Evolutionary conservation across 768 basidiomycete genomes (phyloP).

Genomic region (Mycena vulgaris): DNA sequence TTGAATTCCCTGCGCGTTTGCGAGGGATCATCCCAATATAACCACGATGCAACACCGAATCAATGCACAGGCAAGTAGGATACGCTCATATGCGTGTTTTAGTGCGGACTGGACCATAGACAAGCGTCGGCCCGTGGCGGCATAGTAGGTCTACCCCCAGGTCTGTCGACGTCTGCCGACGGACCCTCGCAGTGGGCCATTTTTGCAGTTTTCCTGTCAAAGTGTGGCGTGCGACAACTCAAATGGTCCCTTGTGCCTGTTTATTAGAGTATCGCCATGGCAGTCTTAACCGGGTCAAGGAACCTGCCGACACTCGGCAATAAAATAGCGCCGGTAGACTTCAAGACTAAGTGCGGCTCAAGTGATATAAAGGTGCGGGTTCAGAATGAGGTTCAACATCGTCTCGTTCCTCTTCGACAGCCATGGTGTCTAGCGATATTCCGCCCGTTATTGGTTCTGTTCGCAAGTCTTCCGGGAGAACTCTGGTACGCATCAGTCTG

Average conservation of each 20-base stretch:
- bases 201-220: constrained; percentile 1
- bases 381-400: constrained; percentile 8
- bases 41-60: no score
- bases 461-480: constrained; percentile 3
- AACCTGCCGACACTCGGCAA: constrained; percentile 6
- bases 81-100: no score
- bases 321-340: neutral
- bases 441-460: neutral
- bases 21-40: no score
- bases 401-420: constrained; percentile 4
- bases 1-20: no score
- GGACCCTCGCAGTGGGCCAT: no score
- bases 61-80: no score
- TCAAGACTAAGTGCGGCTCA: neutral
- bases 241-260: constrained; percentile 3
- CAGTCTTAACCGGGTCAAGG: neutral
- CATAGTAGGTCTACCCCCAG: no score
- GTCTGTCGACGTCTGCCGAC: no score
- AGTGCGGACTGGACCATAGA: no score
- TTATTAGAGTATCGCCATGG: no score
- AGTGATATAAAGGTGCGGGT: constrained; percentile 2
- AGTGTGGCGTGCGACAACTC: neutral
- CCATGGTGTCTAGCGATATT: constrained; percentile 2
- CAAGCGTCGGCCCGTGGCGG: no score
- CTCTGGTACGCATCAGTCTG: constrained; percentile 6